Evolutionary conservation across 2,329 filamentous ascomycete species (phyloP), one percentile per base, ranked within the genome.

Genomic region (Fusarium duplospermum): DNA sequence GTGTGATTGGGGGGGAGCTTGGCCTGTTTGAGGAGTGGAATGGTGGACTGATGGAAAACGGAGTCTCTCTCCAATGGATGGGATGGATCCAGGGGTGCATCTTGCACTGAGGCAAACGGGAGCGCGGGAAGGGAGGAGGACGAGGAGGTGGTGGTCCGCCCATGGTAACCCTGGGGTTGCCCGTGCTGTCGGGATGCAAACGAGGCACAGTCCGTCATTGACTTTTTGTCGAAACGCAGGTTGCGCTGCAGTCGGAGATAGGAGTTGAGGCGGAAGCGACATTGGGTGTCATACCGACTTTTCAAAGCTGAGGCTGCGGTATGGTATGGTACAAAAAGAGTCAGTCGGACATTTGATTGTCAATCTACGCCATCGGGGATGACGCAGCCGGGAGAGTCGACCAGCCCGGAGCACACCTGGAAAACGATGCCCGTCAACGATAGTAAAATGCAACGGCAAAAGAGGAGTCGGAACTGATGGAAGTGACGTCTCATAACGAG

Each of bases 1-100:
- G 62, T 74, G 62, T 73, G 66, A 70, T 70, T 68, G 66, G 66
- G 45, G 45, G 36, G 45, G 50, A 67, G 36, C 45, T 66, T 58
- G 61, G 54, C 54, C 20, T 65, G 57, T 70, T 66, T 66, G 69
- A 66, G 54, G 66, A 59, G 66, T 76, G 66, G 67, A 61, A 65
- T 62, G 66, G 73, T 73, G 71, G 72, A 69, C 67, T 69, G 69
- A 69, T 73, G 58, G 54, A 38, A 65, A 66, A 73, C 35, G 31
- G 67, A 58, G 69, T 61, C 31, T n/a, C 40, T 38, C 22, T 38
- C 62, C 47, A 36, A 47, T 50, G 45, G 10, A 50, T 29, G 24
- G 45, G 10, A 50, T 29, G 24, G 24, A 59, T 65, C 60, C 67
- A 71, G 64, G 62, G 67, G 56, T 67, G 52, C 42, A 62, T 68